phyloP scores from a whole-genome alignment of 2,329 filamentous ascomycete species.

The Simplicillium aogashimaense region DNA sequence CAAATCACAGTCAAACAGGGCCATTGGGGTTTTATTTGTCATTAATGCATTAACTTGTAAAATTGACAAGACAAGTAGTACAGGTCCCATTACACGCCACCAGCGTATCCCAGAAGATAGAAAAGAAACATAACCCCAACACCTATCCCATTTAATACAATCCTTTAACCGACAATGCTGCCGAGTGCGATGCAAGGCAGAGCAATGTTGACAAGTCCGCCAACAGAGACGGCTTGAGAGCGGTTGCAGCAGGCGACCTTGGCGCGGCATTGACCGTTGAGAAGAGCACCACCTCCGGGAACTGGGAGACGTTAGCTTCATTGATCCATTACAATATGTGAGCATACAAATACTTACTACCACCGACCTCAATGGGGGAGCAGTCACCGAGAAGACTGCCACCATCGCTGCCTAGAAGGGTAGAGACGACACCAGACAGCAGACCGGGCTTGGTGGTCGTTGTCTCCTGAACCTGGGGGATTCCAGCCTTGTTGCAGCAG shows the following conservation, averaged over 20 bases:
- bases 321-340: too few species aligned
- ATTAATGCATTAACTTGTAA: too few species aligned
- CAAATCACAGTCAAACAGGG: too few species aligned
- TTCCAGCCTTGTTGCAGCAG: background rate
- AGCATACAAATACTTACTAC: background rate
- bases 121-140: too few species aligned
- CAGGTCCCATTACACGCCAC: too few species aligned
- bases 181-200: slow-evolving; percentile 1
- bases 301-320: background rate
- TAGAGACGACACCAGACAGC: background rate
- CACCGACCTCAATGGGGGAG: background rate
- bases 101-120: too few species aligned
- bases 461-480: background rate
- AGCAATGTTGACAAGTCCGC: background rate
- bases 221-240: background rate
- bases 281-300: background rate
- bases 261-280: background rate
- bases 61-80: too few species aligned
- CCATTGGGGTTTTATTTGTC: too few species aligned
- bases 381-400: background rate
- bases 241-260: slow-evolving; percentile 2
- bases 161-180: background rate
- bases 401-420: background rate
- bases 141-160: too few species aligned
- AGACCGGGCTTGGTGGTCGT: background rate